Conservation (phyloP, 1,284 basidiomycete genomes). For the Cryptococcus jaspeensis region DNA sequence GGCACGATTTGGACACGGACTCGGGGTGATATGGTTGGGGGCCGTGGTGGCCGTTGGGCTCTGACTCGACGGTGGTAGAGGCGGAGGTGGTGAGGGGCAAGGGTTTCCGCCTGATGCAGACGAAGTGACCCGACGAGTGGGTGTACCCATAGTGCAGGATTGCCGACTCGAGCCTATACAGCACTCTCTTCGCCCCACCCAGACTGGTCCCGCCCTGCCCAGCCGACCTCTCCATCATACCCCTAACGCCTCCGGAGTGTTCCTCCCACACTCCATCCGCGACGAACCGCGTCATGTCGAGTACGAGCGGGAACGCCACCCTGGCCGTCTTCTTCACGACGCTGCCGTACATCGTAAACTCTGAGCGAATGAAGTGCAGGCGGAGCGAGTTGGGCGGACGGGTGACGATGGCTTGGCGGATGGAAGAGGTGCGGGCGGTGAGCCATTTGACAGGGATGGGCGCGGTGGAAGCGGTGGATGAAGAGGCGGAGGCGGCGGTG, state of each 20-base stretch:
- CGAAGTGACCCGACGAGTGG: constrained; percentile 86
- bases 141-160: constrained; percentile 83
- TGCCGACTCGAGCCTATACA: constrained; percentile 76
- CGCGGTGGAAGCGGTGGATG: constrained; percentile 6
- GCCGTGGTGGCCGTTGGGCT: background rate
- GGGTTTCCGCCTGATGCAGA: constrained; percentile 82
- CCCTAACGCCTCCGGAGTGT: constrained; percentile 4
- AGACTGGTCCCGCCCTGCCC: constrained; percentile 10
- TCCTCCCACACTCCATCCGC: constrained; percentile 44
- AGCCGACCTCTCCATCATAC: constrained; percentile 8
- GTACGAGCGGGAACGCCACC: constrained; percentile 76
- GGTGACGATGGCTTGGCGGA: constrained; percentile 37
- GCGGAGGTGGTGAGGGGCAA: background rate
- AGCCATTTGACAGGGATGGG: constrained; percentile 41
- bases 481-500: no score
- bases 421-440: constrained; percentile 32
- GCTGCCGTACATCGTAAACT: constrained; percentile 65
- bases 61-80: background rate
- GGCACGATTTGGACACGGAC: constrained; percentile 31
- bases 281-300: constrained; percentile 75
- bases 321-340: constrained; percentile 76
- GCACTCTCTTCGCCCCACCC: constrained; percentile 53
- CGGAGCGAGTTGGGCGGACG: constrained; percentile 78
- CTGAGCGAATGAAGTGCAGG: constrained; percentile 81
- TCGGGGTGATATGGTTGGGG: constrained; percentile 19